Percentiles rank a stretch among this genome's conserved stretches.
Conservation (phyloP, 2,329 filamentous ascomycete species). For the Knoxdaviesia capensis region DNA sequence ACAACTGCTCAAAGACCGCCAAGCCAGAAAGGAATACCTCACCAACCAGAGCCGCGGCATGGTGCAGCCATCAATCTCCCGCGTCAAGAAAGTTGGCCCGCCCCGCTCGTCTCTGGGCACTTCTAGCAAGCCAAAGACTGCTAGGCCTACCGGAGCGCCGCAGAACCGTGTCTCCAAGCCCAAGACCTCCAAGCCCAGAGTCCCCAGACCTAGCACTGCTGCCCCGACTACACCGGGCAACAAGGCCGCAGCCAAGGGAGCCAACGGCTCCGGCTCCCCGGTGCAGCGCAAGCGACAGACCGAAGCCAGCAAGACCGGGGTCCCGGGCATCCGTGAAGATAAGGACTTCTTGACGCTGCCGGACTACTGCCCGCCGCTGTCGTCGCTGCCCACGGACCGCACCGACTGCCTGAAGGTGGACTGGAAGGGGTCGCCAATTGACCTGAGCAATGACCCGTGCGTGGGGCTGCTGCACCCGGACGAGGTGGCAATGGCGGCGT, state of each 20-base stretch:
- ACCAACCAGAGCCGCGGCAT: too few relatives aligned
- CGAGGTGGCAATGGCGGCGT: slow-evolving; percentile 58
- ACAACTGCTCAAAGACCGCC: slow-evolving; percentile 25
- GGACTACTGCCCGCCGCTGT: slow-evolving; percentile 51
- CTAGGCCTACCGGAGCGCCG: background rate
- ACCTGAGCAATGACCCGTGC: slow-evolving; percentile 54
- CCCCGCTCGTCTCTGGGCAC: background rate
- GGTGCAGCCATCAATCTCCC: too few relatives aligned
- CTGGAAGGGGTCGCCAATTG: slow-evolving; percentile 66
- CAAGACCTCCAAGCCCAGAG: slow-evolving; percentile 11
- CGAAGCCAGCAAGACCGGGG: slow-evolving; percentile 4
- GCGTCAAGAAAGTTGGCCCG: slow-evolving; percentile 8
- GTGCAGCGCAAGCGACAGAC: background rate
- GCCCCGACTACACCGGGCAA: slow-evolving; percentile 3
- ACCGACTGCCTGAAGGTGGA: slow-evolving; percentile 61
- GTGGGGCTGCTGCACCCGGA: slow-evolving; percentile 53
- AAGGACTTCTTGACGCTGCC: slow-evolving; percentile 55
- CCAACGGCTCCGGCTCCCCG: background rate
- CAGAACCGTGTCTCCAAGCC: slow-evolving; percentile 15
- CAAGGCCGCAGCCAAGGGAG: background rate
- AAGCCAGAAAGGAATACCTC: slow-evolving; percentile 11
- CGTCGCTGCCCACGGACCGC: slow-evolving; percentile 39
- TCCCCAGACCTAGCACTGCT: slow-evolving; percentile 12
- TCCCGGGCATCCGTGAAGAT: slow-evolving; percentile 56
- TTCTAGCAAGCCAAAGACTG: background rate